Base-by-base conservation (phyloP, 1,284 basidiomycete genomes). In the Golubevia sp. region DNA sequence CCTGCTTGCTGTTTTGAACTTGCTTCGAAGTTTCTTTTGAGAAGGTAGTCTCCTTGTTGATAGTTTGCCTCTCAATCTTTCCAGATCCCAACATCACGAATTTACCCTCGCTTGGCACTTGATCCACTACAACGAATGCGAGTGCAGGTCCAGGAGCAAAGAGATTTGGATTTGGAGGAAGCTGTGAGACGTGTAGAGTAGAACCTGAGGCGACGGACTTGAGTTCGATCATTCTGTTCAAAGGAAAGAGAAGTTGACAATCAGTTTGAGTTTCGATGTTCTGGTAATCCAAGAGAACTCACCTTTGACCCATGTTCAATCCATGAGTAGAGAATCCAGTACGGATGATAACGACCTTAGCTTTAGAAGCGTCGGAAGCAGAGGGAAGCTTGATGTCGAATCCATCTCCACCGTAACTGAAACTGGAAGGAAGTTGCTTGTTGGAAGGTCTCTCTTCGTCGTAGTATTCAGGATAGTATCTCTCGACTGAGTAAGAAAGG, bases 101-200 rank as follows among this genome's bases (percentile, higher is more conserved):
- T 67, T 76, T 71, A 55, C 80, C 80, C 20, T 68, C 63, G 44
- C 65, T 71, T 8, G 80, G 76, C 13, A 82, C 66, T 38, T 77
- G 77, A 49, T 79, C 63, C 20, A 82, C 73, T 1, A 73, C 73
- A 7, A 83, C 70, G 49, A 83, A 83, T 2, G 73, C 66, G 20
- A 83, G 67, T 20, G 78, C 81, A 1, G 78, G 74, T 3, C 81
- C 81, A 6, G 81, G 81, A 2, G 73, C 70, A 55, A 79, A 74
- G 48, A 83, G 64, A 23, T 55, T 55, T 8, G 75, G 64, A 62
- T 82, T 81, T 15, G 68, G 62, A n/a, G 80, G 77, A 24, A 78
- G 61, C 49, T 74, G 73, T 3, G 70, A 61, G 24, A 83, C 78
- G 52, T 62, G 63, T 13, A 77, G 54, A 49, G 51, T 59, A 51